Base-by-base conservation (phyloP, 495 filamentous ascomycete species). In the Parathielavia hyrcaniae region DNA sequence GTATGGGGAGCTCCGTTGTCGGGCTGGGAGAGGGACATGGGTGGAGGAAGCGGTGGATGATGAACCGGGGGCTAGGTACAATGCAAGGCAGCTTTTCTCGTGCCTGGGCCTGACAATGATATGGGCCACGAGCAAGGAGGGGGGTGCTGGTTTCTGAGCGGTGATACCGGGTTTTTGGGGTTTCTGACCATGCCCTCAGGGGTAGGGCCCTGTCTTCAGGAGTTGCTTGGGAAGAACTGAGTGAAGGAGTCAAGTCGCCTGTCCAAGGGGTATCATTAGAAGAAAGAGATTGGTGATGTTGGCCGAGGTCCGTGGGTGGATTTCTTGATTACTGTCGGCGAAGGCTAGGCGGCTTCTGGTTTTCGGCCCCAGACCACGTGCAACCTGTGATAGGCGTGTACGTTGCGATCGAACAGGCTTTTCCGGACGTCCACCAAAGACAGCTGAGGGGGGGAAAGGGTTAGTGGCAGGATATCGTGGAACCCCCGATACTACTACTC, bases 141-240 rank as follows among this genome's bases (percentile, higher is more conserved):
- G 78, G 51, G 62, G 26, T 86, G 59, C 71, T 87, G 67, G 86
- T 88, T 62, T 83, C 78, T 39, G 83, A 88, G 75, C 81, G 16
- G 83, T 85, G 9, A 75, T 87, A 9, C 86, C 86, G 1, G 84
- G 84, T 0, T 88, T n/a, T 86, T 59, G 83, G 86, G 63, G 81
- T 71, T 43, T 82, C 71, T 41, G 84, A 87, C 59, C 82, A 87
- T 85, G 58, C 86, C 87, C 60, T 64, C 86, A 56, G 64, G 59
- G 20, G 51, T 51, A 41, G 68, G 66, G 35, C 69, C n/a, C n/a
- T n/a, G n/a, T n/a, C n/a, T 87, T 59, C 17, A 46, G 16, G 40
- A n/a, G 57, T 23, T 46, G 43, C 17, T 46, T 9, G 61, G 20
- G 64, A 75, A 47, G 64, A 87, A 10, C 59, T 86, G 8, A 74